Conservation (phyloP, 768 basidiomycete genomes). For the Asterophora parasitica region DNA sequence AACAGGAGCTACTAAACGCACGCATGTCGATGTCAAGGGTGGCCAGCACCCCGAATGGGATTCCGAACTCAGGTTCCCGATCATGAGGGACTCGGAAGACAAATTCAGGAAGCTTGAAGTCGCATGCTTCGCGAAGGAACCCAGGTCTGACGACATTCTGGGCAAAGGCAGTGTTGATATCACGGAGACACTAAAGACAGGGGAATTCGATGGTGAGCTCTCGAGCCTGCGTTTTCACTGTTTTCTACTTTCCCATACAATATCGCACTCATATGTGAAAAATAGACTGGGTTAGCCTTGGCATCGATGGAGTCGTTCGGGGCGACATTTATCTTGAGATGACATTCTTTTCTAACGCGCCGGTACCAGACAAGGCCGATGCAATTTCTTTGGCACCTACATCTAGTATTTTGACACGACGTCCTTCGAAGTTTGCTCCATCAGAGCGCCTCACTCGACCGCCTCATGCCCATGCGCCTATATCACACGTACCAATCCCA, state of each 20-base stretch:
- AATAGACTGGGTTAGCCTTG: conserved; percentile 33
- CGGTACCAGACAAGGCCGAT: conserved; percentile 30
- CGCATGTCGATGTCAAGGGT: conserved; percentile 73
- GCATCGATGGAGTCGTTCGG: conserved; percentile 48
- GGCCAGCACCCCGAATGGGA: conserved; percentile 96
- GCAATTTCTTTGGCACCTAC: conserved; percentile 24
- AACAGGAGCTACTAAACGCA: conserved; percentile 58
- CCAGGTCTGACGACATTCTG: conserved; percentile 64
- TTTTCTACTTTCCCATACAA: too few relatives aligned
- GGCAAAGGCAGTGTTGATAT: conserved; percentile 77
- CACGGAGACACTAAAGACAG: conserved; percentile 70
- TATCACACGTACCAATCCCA: too few relatives aligned
- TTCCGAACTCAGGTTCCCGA: conserved; percentile 74
- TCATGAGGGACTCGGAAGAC: conserved; percentile 51
- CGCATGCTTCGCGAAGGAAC: conserved; percentile 78
- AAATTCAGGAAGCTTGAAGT: conserved; percentile 64
- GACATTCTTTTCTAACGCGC: conserved; percentile 81
- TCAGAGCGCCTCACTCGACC: conserved; percentile 50
- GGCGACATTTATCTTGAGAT: conserved; percentile 91
- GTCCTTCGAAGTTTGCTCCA: conserved; percentile 49
- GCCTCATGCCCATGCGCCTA: conserved; percentile 17
- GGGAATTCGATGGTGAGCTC: conserved; percentile 88
- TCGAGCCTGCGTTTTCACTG: too few relatives aligned
- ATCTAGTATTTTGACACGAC: conserved; percentile 31
- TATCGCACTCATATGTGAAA: not conserved